Percentiles rank a stretch among this genome's conserved stretches.
Evolutionary conservation across 2,329 filamentous ascomycete genomes (phyloP).

Genomic region (Laburnicola sp.): DNA sequence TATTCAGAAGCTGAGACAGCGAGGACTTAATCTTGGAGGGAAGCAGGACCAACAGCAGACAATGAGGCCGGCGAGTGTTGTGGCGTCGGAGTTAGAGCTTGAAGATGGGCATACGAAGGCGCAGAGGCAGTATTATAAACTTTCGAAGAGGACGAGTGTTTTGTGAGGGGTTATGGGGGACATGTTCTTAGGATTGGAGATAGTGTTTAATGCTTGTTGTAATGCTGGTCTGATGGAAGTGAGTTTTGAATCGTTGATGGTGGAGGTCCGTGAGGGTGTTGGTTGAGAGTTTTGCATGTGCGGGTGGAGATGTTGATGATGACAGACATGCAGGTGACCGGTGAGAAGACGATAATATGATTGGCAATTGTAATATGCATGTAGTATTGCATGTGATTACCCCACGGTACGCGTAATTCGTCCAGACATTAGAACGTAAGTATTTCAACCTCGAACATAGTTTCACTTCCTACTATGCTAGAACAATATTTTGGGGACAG

Average conservation of each 20-base stretch:
- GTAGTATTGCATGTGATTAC: too few species aligned
- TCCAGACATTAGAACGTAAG: too few species aligned
- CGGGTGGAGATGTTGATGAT: too few species aligned
- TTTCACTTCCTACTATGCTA: too few species aligned
- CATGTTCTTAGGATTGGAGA: slow-evolving; percentile 1
- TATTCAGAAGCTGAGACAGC: slow-evolving; percentile 6
- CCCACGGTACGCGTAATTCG: too few species aligned
- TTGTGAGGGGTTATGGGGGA: slow-evolving; percentile 31
- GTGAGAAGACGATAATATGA: too few species aligned
- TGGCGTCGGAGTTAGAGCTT: slow-evolving; percentile 35
- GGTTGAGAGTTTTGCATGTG: too few species aligned
- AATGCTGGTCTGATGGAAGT: slow-evolving; percentile 10
- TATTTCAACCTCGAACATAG: too few species aligned
- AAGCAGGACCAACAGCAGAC: slow-evolving; percentile 16
- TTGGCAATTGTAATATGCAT: too few species aligned
- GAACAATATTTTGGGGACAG: too few species aligned
- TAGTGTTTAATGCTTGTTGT: neutral
- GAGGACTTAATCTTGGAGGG: slow-evolving; percentile 18
- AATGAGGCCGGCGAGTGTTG: slow-evolving; percentile 26
- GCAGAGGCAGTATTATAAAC: slow-evolving; percentile 37
- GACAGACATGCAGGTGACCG: too few species aligned
- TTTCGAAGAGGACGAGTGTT: slow-evolving; percentile 44
- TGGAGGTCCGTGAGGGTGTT: neutral
- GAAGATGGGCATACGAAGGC: slow-evolving; percentile 41
- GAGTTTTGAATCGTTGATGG: slow-evolving; percentile 38